Evolutionary conservation across 2,329 filamentous ascomycete species (phyloP), one percentile per base, ranked within the genome.

Genomic region (Ceratocystis albifundus): DNA sequence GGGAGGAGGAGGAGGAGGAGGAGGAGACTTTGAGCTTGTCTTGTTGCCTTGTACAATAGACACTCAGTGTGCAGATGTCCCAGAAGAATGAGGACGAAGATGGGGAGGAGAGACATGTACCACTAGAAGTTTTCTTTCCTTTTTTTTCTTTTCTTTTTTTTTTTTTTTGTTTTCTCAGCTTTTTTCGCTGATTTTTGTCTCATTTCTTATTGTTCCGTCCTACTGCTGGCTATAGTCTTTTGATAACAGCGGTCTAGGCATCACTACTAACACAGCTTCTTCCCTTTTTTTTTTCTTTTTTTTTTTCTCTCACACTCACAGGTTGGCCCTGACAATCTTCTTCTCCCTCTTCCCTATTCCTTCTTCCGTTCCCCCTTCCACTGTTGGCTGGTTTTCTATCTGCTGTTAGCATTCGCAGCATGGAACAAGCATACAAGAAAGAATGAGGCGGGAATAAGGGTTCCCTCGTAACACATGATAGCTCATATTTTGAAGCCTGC

Each of bases 41-140:
- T 7, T 62, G 36, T 45, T 62, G 41, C n/a, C n/a, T 41, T 62
- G 59, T 57, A 53, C n/a, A 36, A 44, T 36, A 41, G 12, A 41
- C 36, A 64, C 32, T 22, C 20, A 15, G 8, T 48, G 20, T 22
- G 32, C 10, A 25, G 32, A 41, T 28, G 12, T 62, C 22, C 17
- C 6, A 15, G 10, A 25, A 10, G 3, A 20, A n/a, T 8, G 1
- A 36, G 25, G 28, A 22, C 10, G n/a, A 61, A 5, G 59, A 12
- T 8, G 46, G 20, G 46, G 20, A 2, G 46, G 46, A 48, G 46
- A 20, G 46, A 48, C 36, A 15, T 62, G 61, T 32, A 32, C 45
- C 46, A 25, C 44, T 17, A 57, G 32, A 22, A 8, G 28, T 32
- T 48, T 64, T 7, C 32, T 50, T 17, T 64, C 45, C 20, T 65